Percentiles rank a stretch among this genome's conserved stretches.
phyloP scores from a whole-genome alignment of 768 basidiomycete genomes.

The Amylocystis lapponica region DNA sequence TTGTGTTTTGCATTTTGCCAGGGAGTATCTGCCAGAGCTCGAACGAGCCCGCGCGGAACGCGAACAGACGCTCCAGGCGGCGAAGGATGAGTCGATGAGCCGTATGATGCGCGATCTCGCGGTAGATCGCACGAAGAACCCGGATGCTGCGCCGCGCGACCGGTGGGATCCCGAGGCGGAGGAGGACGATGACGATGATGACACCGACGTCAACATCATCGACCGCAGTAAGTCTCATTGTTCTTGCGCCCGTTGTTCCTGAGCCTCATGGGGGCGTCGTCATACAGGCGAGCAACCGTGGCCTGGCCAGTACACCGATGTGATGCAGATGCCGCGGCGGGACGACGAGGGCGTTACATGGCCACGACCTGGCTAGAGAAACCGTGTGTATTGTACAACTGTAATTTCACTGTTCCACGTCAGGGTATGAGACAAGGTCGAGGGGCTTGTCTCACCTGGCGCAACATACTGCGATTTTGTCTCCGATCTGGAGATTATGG shows the following conservation, averaged over 20 bases:
- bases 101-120: slow-evolving; percentile 75
- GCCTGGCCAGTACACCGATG: slow-evolving; percentile 73
- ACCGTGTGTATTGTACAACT: background rate
- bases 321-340: slow-evolving; percentile 53
- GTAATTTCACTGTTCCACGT: too few relatives aligned
- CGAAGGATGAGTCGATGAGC: slow-evolving; percentile 72
- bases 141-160: slow-evolving; percentile 48
- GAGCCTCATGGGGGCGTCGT: slow-evolving; percentile 9
- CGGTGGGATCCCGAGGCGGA: slow-evolving; percentile 59
- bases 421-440: too few relatives aligned
- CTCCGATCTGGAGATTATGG: too few relatives aligned
- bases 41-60: slow-evolving; percentile 59
- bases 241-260: slow-evolving; percentile 1
- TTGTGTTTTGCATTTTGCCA: slow-evolving; percentile 23
- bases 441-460: too few relatives aligned
- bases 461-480: too few relatives aligned
- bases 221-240: slow-evolving; percentile 55
- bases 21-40: slow-evolving; percentile 91
- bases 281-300: slow-evolving; percentile 57
- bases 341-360: slow-evolving; percentile 57
- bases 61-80: slow-evolving; percentile 56
- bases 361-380: slow-evolving; percentile 56
- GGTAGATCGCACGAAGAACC: slow-evolving; percentile 65
- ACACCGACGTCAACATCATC: slow-evolving; percentile 49
- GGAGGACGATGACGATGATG: slow-evolving; percentile 47